These are phyloP conservation scores for Spinellus fusiger DNA, from an alignment of 192 early-diverging fungal genomes.

Conservation along the genomic window DNA sequence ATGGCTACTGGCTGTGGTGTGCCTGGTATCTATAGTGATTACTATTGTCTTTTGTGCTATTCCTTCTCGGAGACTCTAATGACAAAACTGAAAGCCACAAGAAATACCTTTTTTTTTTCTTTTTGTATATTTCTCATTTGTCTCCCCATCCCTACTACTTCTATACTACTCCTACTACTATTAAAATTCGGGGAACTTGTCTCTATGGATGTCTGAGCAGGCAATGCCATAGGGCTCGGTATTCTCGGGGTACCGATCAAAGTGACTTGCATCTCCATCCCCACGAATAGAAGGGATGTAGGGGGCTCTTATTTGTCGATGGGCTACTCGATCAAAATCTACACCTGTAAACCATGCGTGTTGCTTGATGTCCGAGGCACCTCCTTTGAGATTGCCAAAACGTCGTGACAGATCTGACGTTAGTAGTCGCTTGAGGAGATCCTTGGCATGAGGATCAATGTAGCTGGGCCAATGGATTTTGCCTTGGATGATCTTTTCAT, in stretches of 20 bases:
- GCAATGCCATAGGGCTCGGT: conserved; percentile 74
- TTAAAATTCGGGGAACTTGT: conserved; percentile 9
- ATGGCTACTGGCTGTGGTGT: conserved; percentile 18
- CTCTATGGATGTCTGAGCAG: conserved; percentile 13
- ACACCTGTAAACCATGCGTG: conserved; percentile 91
- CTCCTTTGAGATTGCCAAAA: conserved; percentile 86
- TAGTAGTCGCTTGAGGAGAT: conserved; percentile 84
- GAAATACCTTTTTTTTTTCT: neutral
- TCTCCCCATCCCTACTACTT: neutral
- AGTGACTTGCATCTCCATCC: conserved; percentile 88
- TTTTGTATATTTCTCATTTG: neutral
- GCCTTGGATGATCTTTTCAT: conserved; percentile 94
- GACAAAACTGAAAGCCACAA: neutral
- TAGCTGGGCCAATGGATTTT: conserved; percentile 82
- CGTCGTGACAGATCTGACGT: conserved; percentile 86
- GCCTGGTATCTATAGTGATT: conserved; percentile 16
- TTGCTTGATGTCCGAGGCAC: conserved; percentile 83
- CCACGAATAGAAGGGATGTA: conserved; percentile 35
- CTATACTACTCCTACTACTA: no score
- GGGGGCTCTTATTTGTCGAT: conserved; percentile 16
- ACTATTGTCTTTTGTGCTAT: conserved; percentile 31
- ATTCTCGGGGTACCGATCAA: conserved; percentile 94
- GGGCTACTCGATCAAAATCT: conserved; percentile 43
- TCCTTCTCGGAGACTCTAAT: conserved; percentile 18
- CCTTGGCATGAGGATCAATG: conserved; percentile 76